A percentile compares a stretch with the other conserved stretches of the same genome.
Evolutionary conservation across 116 monocot genomes (phyloP).

Genomic region (Iris pallida): DNA sequence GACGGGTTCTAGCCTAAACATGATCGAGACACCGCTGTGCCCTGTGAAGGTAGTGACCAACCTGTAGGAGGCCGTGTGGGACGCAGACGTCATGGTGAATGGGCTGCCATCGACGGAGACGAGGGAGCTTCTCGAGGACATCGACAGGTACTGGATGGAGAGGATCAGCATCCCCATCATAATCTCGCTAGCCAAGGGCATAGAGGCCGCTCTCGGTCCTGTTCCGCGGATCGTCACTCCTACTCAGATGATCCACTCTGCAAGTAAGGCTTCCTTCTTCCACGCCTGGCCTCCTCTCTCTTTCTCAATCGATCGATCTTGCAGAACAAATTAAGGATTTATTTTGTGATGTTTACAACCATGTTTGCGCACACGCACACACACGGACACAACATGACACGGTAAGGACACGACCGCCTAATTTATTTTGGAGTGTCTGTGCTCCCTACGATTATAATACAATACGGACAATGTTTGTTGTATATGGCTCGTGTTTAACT

Average conservation of each 20-base stretch:
- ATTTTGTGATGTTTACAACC: no score
- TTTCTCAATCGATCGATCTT: neutral
- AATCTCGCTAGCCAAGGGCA: conserved; percentile 81
- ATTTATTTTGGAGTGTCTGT: no score
- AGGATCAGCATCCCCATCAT: conserved; percentile 55
- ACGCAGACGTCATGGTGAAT: conserved; percentile 85
- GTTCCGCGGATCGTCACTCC: conserved; percentile 78
- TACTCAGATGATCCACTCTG: conserved; percentile 66
- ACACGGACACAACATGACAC: neutral
- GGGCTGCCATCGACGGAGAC: conserved; percentile 91
- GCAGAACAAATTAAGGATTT: no score
- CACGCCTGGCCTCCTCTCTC: neutral
- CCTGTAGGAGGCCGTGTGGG: conserved; percentile 96
- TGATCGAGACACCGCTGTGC: no score
- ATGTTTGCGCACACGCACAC: neutral
- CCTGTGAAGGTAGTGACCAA: no score
- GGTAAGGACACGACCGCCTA: no score
- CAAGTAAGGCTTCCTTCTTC: conserved; percentile 24
- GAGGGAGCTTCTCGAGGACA: conserved; percentile 72
- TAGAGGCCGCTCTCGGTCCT: conserved; percentile 75
- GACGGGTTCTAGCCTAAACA: no score
- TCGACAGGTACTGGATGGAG: conserved; percentile 86
- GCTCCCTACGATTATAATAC: no score
- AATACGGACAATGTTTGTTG: no score
- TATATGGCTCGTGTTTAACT: no score